A percentile compares a stretch with the other conserved stretches of the same genome.
Evolutionary conservation across 2,329 filamentous ascomycete genomes (phyloP).

Genomic region (Malbranchea zuffiana): DNA sequence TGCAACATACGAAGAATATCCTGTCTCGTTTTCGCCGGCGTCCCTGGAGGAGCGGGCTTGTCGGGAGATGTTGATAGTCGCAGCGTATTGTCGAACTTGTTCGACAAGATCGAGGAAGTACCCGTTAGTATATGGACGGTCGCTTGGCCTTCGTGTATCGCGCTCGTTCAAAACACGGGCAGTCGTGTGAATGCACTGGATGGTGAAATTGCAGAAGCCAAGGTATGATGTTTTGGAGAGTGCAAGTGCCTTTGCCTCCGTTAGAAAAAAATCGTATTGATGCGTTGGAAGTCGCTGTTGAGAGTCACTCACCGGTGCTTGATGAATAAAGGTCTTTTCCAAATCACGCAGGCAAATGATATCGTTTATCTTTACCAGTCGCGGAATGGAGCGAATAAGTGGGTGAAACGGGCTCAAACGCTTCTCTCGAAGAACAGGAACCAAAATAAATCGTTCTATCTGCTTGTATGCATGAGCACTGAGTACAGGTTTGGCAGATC

Average conservation of each 20-base stretch:
- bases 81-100: slow-evolving; percentile 82
- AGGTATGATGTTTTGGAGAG: slow-evolving; percentile 65
- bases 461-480: slow-evolving; percentile 60
- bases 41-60: slow-evolving; percentile 40
- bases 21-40: slow-evolving; percentile 27
- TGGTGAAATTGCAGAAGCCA: slow-evolving; percentile 80
- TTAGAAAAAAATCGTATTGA: slow-evolving; percentile 27
- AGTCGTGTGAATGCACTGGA: slow-evolving; percentile 80
- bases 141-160: slow-evolving; percentile 72
- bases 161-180: slow-evolving; percentile 75
- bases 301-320: slow-evolving; percentile 78
- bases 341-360: slow-evolving; percentile 87
- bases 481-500: slow-evolving; percentile 48
- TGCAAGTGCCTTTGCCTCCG: slow-evolving; percentile 58
- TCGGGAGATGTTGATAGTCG: slow-evolving; percentile 66
- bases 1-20: slow-evolving; percentile 38
- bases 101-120: slow-evolving; percentile 96
- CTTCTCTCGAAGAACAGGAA: slow-evolving; percentile 63
- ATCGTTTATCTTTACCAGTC: slow-evolving; percentile 69
- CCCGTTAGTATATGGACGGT: slow-evolving; percentile 86
- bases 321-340: slow-evolving; percentile 83
- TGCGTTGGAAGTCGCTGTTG: slow-evolving; percentile 28
- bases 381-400: slow-evolving; percentile 65
- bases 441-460: slow-evolving; percentile 68
- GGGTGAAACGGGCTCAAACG: slow-evolving; percentile 69